A percentile compares a stretch with the other conserved stretches of the same genome.
Conservation (phyloP, 1,139 yeast species). For the Candida neerlandica region DNA sequence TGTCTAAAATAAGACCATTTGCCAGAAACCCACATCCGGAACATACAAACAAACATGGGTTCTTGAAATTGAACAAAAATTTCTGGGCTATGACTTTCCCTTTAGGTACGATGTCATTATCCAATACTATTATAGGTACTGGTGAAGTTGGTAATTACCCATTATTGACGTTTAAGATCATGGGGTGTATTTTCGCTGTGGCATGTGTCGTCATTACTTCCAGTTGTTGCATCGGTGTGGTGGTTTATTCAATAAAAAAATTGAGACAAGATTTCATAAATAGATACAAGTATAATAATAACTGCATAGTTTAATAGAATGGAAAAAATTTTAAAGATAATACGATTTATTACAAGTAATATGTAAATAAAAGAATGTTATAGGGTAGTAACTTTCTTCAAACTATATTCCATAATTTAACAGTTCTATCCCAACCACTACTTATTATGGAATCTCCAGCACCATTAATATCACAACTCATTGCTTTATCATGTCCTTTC, state of each 20-base stretch:
- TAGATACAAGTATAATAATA: constrained; percentile 6
- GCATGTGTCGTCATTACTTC: constrained; percentile 30
- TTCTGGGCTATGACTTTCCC: constrained; percentile 95
- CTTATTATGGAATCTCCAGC: constrained; percentile 52
- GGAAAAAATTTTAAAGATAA: too few relatives aligned
- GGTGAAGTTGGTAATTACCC: constrained; percentile 36
- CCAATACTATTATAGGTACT: constrained; percentile 53
- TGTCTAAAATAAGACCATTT: constrained; percentile 40
- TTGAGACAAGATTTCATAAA: constrained; percentile 6
- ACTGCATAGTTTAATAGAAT: constrained; percentile 9
- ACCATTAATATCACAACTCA: constrained; percentile 63
- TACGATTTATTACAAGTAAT: too few relatives aligned
- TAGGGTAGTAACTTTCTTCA: too few relatives aligned
- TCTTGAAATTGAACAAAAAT: constrained; percentile 33
- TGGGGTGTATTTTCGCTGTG: constrained; percentile 64
- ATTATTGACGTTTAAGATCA: constrained; percentile 56
- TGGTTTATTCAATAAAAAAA: constrained; percentile 17
- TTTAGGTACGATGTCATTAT: constrained; percentile 76
- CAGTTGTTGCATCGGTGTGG: constrained; percentile 33
- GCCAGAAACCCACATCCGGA: constrained; percentile 20
- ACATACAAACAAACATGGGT: constrained; percentile 17
- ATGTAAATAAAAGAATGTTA: too few relatives aligned
- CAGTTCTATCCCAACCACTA: constrained; percentile 84
- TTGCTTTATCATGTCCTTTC: constrained; percentile 71
- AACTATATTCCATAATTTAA: constrained; percentile 58